phyloP scores from a whole-genome alignment of 768 basidiomycete genomes.

The Leccinum disarticulatum region DNA sequence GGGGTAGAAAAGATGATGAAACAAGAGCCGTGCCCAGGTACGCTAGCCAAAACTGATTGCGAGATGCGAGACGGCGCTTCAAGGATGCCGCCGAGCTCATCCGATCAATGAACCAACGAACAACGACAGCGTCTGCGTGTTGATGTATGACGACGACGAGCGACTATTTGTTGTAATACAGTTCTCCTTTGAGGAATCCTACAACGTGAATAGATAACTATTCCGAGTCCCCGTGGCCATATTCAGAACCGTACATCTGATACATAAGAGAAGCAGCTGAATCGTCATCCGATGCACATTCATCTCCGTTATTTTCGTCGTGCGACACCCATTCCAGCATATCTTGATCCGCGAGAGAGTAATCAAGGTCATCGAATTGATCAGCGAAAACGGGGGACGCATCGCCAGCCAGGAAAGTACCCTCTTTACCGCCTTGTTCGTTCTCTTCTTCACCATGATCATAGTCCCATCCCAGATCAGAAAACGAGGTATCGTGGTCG shows the following conservation, averaged over 20 bases:
- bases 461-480: neutral
- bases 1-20: slow-evolving; percentile 58
- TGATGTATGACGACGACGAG: too few relatives aligned
- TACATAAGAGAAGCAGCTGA: neutral
- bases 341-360: neutral
- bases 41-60: too few relatives aligned
- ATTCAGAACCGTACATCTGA: neutral
- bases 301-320: neutral
- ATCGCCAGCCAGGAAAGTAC: neutral
- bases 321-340: neutral
- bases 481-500: neutral
- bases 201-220: too few relatives aligned
- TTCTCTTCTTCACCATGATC: neutral
- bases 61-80: too few relatives aligned
- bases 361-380: neutral
- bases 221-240: too few relatives aligned
- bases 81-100: too few relatives aligned
- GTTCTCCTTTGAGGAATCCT: too few relatives aligned
- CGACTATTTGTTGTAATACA: too few relatives aligned
- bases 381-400: neutral
- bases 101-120: too few relatives aligned
- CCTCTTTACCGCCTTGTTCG: neutral
- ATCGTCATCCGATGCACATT: neutral
- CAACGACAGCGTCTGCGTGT: too few relatives aligned
- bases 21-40: slow-evolving; percentile 47